Base-by-base conservation (phyloP, 257 asterid species). In the Fraxinus pennsylvanica region DNA sequence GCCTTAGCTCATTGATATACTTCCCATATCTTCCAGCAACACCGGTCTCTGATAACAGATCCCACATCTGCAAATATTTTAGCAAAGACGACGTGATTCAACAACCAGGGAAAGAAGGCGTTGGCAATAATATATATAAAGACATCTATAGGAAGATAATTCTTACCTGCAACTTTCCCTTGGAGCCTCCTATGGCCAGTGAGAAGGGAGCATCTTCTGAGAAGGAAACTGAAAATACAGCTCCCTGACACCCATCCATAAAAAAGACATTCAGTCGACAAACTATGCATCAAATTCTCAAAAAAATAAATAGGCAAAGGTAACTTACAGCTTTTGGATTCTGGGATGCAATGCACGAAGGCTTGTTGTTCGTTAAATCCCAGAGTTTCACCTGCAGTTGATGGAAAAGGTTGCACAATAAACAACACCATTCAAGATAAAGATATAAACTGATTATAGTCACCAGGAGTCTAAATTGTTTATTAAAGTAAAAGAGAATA, bases 181-280 rank as follows among this genome's bases (percentile, higher is more conserved):
- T 91, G 50, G 98, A 88, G 70, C 98, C 98, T 82, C 97, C 97
- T 5, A 92, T 77, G 35, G 97, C 99, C 59, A 92, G 88, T 22
- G 85, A 74, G 77, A 86, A 88, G 73, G 96, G 96, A 78, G 86
- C 76, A 81, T 94, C 97, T 29, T 84, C 94, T 3, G 97, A 91
- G 86, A 91, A 94, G 68, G 95, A 85, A 74, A 94, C 86, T 65
- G 96, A 86, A 82, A 94, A 92, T 61, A 92, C 87, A 66, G 96
- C 97, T 65, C 98, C 99, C 99, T 94, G 87, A 75, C 43, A 85
- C 77, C 63, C 73, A 25, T 32, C 63, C 63, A 47, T 36, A 1
- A 35, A 75, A 74, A 76, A 50, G 72, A 77, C 3, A 2, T 25
- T 35, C 15, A 41, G 30, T 22, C 47, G 6, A 66, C 50, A 68